A percentile compares a stretch with the other conserved stretches of the same genome.
These are phyloP conservation scores for Telopea speciosissima DNA, from an alignment of 177 flowering plant species.

Conservation along the genomic window DNA sequence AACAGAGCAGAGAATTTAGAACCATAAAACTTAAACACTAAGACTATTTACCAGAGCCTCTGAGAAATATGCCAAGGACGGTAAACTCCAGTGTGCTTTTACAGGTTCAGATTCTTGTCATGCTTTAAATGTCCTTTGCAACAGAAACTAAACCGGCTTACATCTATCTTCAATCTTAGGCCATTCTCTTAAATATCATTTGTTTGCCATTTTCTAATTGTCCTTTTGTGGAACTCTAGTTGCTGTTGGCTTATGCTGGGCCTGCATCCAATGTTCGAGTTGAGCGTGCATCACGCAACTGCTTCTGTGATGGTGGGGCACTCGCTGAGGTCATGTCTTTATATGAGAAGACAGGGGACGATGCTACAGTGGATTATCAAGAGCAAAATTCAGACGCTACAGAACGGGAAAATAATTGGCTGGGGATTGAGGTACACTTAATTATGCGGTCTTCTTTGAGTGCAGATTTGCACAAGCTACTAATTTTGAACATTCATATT, in stretches of 20 bases:
- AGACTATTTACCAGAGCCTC: not conserved
- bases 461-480: not conserved
- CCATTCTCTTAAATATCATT: not conserved
- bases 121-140: not conserved
- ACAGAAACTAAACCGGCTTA: not conserved
- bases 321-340: slow-evolving; percentile 72
- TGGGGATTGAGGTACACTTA: slow-evolving; percentile 48
- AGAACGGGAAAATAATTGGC: slow-evolving; percentile 16
- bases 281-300: slow-evolving; percentile 59
- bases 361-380: slow-evolving; percentile 12
- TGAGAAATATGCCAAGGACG: not conserved
- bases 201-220: not conserved
- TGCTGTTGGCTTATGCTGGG: slow-evolving; percentile 72
- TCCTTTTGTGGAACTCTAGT: slow-evolving; percentile 28
- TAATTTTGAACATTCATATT: not conserved
- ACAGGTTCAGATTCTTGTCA: not conserved
- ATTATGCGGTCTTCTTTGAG: not conserved
- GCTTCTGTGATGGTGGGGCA: slow-evolving; percentile 68
- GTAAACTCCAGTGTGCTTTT: not conserved
- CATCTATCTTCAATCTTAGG: not conserved
- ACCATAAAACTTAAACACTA: not conserved
- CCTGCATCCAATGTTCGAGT: slow-evolving; percentile 79
- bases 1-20: not conserved
- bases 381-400: slow-evolving; percentile 14
- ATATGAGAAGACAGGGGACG: slow-evolving; percentile 39